phyloP scores from a whole-genome alignment of 495 filamentous ascomycete species.

The Venustampulla echinocandica region DNA sequence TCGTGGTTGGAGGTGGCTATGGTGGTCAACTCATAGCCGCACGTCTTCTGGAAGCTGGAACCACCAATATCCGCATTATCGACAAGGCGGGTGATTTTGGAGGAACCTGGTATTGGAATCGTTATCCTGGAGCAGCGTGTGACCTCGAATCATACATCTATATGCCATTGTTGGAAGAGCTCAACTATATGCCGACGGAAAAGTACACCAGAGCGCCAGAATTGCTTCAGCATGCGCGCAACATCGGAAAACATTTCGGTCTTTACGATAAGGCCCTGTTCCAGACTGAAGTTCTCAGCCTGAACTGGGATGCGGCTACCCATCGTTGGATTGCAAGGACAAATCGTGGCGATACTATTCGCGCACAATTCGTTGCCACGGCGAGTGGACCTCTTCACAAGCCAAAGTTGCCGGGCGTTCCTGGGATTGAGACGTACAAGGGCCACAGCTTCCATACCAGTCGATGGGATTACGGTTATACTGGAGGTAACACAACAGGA shows the following conservation, averaged over 20 bases:
- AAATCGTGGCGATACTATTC: constrained; percentile 25
- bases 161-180: constrained; percentile 22
- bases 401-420: constrained; percentile 37
- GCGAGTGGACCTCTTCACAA: constrained; percentile 33
- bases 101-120: constrained; percentile 51
- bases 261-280: constrained; percentile 41
- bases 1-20: constrained; percentile 43
- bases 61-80: constrained; percentile 23
- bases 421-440: constrained; percentile 36
- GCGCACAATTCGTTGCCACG: constrained; percentile 30
- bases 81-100: constrained; percentile 43
- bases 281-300: constrained; percentile 27
- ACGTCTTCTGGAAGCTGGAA: constrained; percentile 39
- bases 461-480: constrained; percentile 44
- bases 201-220: constrained; percentile 26
- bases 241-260: constrained; percentile 32
- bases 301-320: constrained; percentile 35
- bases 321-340: constrained; percentile 36
- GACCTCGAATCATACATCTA: constrained; percentile 45
- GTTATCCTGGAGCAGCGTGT: constrained; percentile 43
- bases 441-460: constrained; percentile 45
- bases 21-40: constrained; percentile 41
- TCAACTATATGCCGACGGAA: constrained; percentile 19
- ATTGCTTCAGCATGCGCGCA: constrained; percentile 35
- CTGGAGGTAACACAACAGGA: constrained; percentile 43